These are phyloP conservation scores for Candida nanaspora DNA, from an alignment of 805 yeast species.

Conservation along the genomic window DNA sequence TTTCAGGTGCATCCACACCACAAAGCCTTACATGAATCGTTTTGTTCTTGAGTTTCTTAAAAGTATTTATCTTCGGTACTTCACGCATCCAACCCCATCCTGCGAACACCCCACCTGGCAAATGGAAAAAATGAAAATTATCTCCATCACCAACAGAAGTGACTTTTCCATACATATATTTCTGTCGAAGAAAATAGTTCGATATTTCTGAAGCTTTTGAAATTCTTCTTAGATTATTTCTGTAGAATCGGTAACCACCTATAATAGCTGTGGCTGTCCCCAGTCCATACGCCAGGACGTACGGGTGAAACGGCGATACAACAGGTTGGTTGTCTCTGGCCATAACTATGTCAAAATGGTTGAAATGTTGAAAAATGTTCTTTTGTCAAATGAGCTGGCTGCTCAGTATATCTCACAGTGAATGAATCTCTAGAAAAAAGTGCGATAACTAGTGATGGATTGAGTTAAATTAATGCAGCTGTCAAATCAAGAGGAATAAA, in stretches of 20 bases:
- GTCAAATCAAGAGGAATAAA: too few species aligned
- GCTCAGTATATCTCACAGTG: too few species aligned
- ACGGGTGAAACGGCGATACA: constrained; percentile 20
- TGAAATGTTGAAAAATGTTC: too few species aligned
- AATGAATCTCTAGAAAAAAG: too few species aligned
- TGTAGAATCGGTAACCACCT: constrained; percentile 37
- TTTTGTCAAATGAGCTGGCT: too few species aligned
- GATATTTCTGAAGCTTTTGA: constrained; percentile 48
- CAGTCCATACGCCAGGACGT: constrained; percentile 21
- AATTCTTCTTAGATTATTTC: constrained; percentile 40
- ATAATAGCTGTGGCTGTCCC: constrained; percentile 27
- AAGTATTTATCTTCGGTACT: constrained; percentile 47
- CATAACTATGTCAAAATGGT: constrained; percentile 1
- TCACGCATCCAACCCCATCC: constrained; percentile 93
- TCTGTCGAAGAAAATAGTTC: constrained; percentile 29
- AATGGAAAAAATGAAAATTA: constrained; percentile 84
- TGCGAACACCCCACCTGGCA: constrained; percentile 80
- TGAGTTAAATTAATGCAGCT: too few species aligned
- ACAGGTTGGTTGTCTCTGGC: constrained; percentile 1
- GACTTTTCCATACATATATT: constrained; percentile 61
- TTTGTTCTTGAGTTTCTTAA: constrained; percentile 42
- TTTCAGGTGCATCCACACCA: constrained; percentile 96
- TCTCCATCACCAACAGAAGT: constrained; percentile 95
- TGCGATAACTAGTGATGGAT: too few species aligned
- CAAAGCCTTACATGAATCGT: constrained; percentile 80